Evolutionary conservation across 2,329 filamentous ascomycete species (phyloP).

Genomic region (Claviceps capensis): DNA sequence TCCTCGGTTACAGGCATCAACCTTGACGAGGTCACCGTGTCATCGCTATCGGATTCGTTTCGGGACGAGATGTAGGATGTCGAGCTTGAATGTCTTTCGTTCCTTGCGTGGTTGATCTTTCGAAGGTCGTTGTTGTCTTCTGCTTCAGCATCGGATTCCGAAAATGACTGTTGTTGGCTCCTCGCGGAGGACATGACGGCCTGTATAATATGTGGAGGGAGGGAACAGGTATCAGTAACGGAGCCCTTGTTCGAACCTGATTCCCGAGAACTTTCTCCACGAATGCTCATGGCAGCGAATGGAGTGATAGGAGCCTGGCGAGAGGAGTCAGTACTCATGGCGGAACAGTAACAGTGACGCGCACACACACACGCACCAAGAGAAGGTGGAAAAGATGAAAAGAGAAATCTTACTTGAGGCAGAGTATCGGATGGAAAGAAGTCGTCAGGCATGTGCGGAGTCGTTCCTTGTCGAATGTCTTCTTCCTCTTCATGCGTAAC

Average conservation of each 20-base stretch:
- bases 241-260: not conserved
- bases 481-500: constrained; percentile 18
- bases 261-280: not conserved
- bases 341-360: not conserved
- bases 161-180: not conserved
- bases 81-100: not conserved
- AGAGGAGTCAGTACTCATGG: constrained; percentile 4
- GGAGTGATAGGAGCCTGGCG: constrained; percentile 15
- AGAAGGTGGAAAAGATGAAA: not conserved
- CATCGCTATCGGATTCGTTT: not conserved
- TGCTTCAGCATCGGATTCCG: not conserved
- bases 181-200: not conserved
- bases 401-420: constrained; percentile 9
- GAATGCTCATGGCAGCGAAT: constrained; percentile 12
- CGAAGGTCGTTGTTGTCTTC: not conserved
- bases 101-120: not conserved
- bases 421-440: constrained; percentile 14
- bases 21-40: not conserved
- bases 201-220: not conserved
- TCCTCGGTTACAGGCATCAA: not conserved
- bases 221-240: not conserved
- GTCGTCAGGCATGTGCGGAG: constrained; percentile 9
- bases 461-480: constrained; percentile 5
- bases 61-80: not conserved
- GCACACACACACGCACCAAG: not conserved